These are phyloP conservation scores for Dioscorea zingiberensis DNA, from an alignment of 106 monocot species.

Conservation along the genomic window DNA sequence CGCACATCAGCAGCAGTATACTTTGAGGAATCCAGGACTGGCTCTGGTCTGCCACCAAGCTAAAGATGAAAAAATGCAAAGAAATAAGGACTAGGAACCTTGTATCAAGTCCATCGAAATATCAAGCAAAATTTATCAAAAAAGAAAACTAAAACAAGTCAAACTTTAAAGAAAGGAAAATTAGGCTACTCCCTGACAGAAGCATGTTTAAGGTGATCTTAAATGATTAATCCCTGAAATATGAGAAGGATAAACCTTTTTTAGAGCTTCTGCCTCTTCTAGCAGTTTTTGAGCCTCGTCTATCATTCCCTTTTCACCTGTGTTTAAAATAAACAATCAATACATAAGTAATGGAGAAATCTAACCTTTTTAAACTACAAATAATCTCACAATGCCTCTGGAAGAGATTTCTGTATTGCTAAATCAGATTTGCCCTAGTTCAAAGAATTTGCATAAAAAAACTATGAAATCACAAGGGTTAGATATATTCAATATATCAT, in stretches of 20 bases:
- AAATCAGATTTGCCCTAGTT: too few species aligned
- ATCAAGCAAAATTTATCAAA: neutral
- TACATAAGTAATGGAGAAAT: neutral
- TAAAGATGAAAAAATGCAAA: slow-evolving; percentile 13
- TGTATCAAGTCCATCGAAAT: neutral
- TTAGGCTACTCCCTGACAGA: too few species aligned
- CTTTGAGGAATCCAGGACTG: slow-evolving; percentile 55
- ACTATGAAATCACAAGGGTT: too few species aligned
- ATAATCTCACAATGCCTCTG: too few species aligned
- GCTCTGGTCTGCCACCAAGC: slow-evolving; percentile 54
- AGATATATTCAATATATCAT: too few species aligned
- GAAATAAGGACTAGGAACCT: neutral
- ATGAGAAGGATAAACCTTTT: slow-evolving; percentile 15
- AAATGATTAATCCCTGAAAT: neutral
- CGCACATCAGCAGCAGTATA: slow-evolving; percentile 82
- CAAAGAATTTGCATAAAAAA: too few species aligned
- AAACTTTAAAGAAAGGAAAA: too few species aligned
- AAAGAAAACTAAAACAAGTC: neutral
- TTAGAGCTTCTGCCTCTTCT: slow-evolving; percentile 83
- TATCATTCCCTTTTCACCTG: slow-evolving; percentile 88
- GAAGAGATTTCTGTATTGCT: too few species aligned
- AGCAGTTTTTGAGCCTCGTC: slow-evolving; percentile 84
- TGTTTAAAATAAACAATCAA: neutral
- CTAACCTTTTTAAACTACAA: too few species aligned
- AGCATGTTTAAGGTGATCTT: too few species aligned